Conservation (phyloP, 768 basidiomycete species). For the Phanerochaete carnosa region DNA sequence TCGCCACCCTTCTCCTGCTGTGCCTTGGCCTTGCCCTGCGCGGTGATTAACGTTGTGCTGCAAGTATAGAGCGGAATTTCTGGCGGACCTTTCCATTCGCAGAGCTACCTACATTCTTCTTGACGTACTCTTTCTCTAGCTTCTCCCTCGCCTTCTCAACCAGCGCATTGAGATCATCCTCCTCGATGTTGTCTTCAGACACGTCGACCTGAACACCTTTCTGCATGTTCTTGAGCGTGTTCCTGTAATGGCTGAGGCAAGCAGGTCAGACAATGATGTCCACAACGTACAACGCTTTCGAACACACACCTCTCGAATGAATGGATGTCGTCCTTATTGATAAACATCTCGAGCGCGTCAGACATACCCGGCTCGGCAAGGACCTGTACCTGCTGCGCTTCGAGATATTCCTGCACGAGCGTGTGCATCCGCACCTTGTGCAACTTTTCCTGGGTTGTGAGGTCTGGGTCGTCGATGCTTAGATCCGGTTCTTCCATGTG, state of each 20-base stretch:
- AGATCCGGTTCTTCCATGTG: slow-evolving; percentile 74
- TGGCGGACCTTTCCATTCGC: not conserved
- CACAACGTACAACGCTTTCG: not conserved
- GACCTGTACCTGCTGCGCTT: slow-evolving; percentile 90
- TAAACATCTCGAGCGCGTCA: slow-evolving; percentile 91
- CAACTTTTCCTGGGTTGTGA: slow-evolving; percentile 68
- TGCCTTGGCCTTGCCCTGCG: slow-evolving; percentile 46
- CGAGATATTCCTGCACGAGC: slow-evolving; percentile 87
- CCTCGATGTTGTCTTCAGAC: slow-evolving; percentile 61
- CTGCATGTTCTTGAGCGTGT: slow-evolving; percentile 53
- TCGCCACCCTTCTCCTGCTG: slow-evolving; percentile 55
- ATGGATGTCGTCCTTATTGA: slow-evolving; percentile 96
- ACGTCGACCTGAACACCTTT: slow-evolving; percentile 64
- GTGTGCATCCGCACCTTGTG: slow-evolving; percentile 82
- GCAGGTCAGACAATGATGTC: not conserved
- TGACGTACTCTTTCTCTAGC: slow-evolving; percentile 60
- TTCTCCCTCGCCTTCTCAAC: slow-evolving; percentile 70
- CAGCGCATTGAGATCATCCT: slow-evolving; percentile 71
- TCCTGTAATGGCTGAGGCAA: not conserved
- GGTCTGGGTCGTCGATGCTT: slow-evolving; percentile 72
- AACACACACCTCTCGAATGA: slow-evolving; percentile 80
- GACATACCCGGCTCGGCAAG: slow-evolving; percentile 88
- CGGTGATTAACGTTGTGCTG: not conserved
- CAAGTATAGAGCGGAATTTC: not conserved
- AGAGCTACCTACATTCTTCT: slow-evolving; percentile 25